A percentile compares a stretch with the other conserved stretches of the same genome.
phyloP scores from a whole-genome alignment of 257 asterid genomes.

The Anisodus acutangulus region DNA sequence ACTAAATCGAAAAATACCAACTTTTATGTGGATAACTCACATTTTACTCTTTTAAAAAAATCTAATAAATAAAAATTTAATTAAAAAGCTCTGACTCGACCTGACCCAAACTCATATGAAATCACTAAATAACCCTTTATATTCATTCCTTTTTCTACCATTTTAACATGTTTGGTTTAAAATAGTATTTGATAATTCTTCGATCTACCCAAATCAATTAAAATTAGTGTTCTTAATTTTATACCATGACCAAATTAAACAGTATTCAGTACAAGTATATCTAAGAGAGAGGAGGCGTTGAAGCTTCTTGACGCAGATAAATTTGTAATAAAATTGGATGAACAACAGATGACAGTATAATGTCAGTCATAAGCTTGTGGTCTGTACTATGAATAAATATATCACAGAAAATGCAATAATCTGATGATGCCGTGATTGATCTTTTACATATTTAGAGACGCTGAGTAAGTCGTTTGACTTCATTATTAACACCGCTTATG shows the following conservation, averaged over 20 bases:
- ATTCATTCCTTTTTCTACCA: too few relatives aligned
- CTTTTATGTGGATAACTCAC: too few relatives aligned
- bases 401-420: not conserved
- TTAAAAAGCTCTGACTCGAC: too few relatives aligned
- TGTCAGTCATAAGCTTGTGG: not conserved
- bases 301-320: slow-evolving; percentile 77
- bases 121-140: too few relatives aligned
- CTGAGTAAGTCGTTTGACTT: slow-evolving; percentile 67
- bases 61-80: too few relatives aligned
- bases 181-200: too few relatives aligned
- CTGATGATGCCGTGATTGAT: not conserved
- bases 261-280: slow-evolving; percentile 80
- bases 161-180: too few relatives aligned
- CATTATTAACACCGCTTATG: slow-evolving; percentile 79
- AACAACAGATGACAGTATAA: slow-evolving; percentile 69
- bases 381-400: not conserved
- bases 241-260: slow-evolving; percentile 28
- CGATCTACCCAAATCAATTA: too few relatives aligned
- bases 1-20: too few relatives aligned
- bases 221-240: too few relatives aligned
- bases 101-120: too few relatives aligned
- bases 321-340: slow-evolving; percentile 77
- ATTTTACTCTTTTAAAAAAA: too few relatives aligned
- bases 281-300: slow-evolving; percentile 78
- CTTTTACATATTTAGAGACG: slow-evolving; percentile 55